Base-by-base conservation (phyloP, 2,329 filamentous ascomycete genomes). In the Penicillium italicum region DNA sequence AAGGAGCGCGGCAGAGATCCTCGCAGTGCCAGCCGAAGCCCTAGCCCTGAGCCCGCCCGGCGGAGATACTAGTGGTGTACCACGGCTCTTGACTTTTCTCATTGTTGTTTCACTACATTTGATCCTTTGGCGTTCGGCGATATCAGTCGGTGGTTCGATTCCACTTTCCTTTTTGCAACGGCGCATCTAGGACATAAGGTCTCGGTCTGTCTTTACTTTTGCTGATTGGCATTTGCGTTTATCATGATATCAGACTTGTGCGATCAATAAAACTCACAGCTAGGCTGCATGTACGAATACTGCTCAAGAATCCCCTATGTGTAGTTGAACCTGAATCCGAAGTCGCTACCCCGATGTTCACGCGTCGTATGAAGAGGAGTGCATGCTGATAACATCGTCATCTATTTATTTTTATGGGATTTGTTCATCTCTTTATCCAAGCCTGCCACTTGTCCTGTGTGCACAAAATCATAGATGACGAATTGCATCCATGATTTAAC, bases 1-100 rank as follows among this genome's bases (percentile, higher is more conserved):
- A 90, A 90, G 79, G 78, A 85, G 77, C 83, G 91, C 58, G 93
- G 91, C 20, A 82, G 89, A 66, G 93, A 97, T 77, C 87, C 88
- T 70, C 85, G 91, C 75, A 96, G 90, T 73, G 84, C 86, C 61
- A 89, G 80, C 62, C 83, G 90, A 69, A 96, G 90, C 71, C 91
- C 92, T 0, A 94, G 88, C 65, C 93, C 93, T 4, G 91, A 96
- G 74, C 90, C 91, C 6, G 85, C 86, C 59, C 84, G 88, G 69
- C 86, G 86, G 75, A 82, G 90, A 66, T 88, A 79, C 71, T 90
- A 81, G 71, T 10, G 33, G n/a, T 34, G 41, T 50, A 28, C 18
- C 6, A 38, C 41, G 36, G 44, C 30, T 46, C 14, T 46, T 28
- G 37, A 20, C 8, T 49, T 43, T 53, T 28, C 33, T 55, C 56